A percentile compares a stretch with the other conserved stretches of the same genome.
Evolutionary conservation across 441 rosid species (phyloP).

Genomic region (Adansonia rubrostipa): DNA sequence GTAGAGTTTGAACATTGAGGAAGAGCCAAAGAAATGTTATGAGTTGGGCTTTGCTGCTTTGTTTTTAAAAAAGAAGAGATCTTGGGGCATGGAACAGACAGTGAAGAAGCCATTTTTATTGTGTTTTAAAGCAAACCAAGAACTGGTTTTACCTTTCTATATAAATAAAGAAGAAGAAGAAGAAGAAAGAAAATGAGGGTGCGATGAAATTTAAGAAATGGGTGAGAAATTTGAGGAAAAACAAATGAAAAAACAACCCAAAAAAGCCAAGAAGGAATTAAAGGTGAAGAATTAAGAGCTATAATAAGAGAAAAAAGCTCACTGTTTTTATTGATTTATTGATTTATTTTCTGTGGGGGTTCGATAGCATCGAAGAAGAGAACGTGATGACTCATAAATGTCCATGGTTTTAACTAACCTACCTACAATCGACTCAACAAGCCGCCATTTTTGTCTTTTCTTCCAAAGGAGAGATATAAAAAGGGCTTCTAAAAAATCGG

Average conservation of each 20-base stretch:
- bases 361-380: no score
- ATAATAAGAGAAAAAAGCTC: no score
- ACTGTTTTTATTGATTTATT: no score
- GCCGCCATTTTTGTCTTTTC: no score
- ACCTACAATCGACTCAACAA: no score
- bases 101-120: slow-evolving; percentile 61
- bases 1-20: slow-evolving; percentile 19
- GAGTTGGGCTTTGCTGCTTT: background rate
- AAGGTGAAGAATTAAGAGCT: background rate
- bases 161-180: background rate
- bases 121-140: slow-evolving; percentile 20
- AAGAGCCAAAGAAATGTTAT: slow-evolving; percentile 9
- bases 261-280: background rate
- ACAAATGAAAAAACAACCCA: background rate
- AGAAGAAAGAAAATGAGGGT: no score
- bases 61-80: slow-evolving; percentile 35
- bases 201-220: slow-evolving; percentile 47
- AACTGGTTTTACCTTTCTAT: slow-evolving; percentile 7
- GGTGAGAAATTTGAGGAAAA: slow-evolving; percentile 28
- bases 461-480: no score
- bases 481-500: no score
- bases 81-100: slow-evolving; percentile 66
- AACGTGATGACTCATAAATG: no score
- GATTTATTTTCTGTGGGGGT: no score
- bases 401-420: no score